Evolutionary conservation across 148 eudicot genomes (phyloP).

Genomic region (Cornus florida): DNA sequence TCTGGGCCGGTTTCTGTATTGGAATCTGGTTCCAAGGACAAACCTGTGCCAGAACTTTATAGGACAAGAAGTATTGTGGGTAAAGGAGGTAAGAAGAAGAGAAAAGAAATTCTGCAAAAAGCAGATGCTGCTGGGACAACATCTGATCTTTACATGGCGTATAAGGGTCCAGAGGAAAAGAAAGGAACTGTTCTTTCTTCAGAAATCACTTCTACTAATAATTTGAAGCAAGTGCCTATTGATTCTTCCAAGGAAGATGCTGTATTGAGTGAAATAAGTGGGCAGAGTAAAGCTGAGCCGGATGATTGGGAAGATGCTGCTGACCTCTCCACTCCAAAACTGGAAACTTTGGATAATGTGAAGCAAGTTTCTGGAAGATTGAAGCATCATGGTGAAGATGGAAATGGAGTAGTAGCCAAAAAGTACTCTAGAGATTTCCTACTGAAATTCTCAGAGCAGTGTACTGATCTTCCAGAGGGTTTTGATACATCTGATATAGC

Average conservation of each 20-base stretch:
- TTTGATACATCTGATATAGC: constrained; percentile 53
- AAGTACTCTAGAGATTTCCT: constrained; percentile 86
- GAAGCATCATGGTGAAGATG: constrained; percentile 40
- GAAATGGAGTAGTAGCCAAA: constrained; percentile 32
- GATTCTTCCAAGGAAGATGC: constrained; percentile 30
- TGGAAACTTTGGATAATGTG: constrained; percentile 35
- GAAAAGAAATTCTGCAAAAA: constrained; percentile 59
- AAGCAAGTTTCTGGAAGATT: constrained; percentile 24
- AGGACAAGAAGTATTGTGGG: constrained; percentile 34
- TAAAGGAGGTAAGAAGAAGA: constrained; percentile 50
- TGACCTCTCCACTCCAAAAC: constrained; percentile 64
- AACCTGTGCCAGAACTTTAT: constrained; percentile 37
- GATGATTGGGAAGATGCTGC: constrained; percentile 99
- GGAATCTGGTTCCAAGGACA: constrained; percentile 43
- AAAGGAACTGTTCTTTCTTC: constrained; percentile 33
- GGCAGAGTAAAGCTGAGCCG: constrained; percentile 55
- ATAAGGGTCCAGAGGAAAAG: constrained; percentile 80
- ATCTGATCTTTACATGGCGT: constrained; percentile 78
- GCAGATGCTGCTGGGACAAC: constrained; percentile 79
- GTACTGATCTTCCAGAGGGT: constrained; percentile 56
- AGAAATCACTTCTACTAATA: constrained; percentile 23
- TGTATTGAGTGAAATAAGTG: constrained; percentile 24
- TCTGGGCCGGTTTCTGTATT: constrained; percentile 28
- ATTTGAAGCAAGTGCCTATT: constrained; percentile 26
- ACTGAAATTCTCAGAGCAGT: constrained; percentile 62